phyloP scores from a whole-genome alignment of 352 stramenopile genomes.

The Pythium myriotylum region DNA sequence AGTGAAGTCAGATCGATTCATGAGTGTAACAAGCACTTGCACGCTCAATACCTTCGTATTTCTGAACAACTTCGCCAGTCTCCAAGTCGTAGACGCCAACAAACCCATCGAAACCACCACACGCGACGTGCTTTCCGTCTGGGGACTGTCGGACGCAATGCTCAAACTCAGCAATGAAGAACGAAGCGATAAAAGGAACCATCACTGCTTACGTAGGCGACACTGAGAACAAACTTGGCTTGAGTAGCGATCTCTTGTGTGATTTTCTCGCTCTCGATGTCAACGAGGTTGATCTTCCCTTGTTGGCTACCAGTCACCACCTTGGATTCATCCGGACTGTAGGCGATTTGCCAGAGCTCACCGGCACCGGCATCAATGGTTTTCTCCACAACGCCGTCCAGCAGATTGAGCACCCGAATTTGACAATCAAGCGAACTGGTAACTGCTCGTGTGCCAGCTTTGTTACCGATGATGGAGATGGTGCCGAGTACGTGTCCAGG shows the following conservation, averaged over 20 bases:
- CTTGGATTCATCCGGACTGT: constrained; percentile 82
- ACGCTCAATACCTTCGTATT: constrained; percentile 87
- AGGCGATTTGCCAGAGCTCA: constrained; percentile 89
- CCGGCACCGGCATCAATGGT: constrained; percentile 84
- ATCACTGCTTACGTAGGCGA: constrained; percentile 61
- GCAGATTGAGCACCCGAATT: constrained; percentile 79
- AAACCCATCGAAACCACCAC: constrained; percentile 78
- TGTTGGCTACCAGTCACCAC: constrained; percentile 81
- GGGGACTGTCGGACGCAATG: constrained; percentile 49
- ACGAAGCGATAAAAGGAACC: not conserved
- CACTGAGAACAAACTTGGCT: constrained; percentile 79
- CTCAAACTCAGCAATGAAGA: constrained; percentile 4
- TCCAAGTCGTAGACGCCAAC: constrained; percentile 88
- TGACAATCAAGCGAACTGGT: constrained; percentile 87
- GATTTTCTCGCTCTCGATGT: constrained; percentile 80
- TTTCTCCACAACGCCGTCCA: constrained; percentile 72
- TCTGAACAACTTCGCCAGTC: constrained; percentile 75
- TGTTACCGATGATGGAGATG: constrained; percentile 85
- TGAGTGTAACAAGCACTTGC: no score
- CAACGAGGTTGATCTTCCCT: constrained; percentile 88
- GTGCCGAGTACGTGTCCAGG: constrained; percentile 84
- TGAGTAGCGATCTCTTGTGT: constrained; percentile 70
- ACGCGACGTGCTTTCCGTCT: constrained; percentile 83
- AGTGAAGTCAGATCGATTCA: no score
- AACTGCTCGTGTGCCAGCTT: constrained; percentile 69